A percentile compares a stretch with the other conserved stretches of the same genome.
Conservation (phyloP, 371 early-diverging fungal genomes). For the Entomophthora muscae region DNA sequence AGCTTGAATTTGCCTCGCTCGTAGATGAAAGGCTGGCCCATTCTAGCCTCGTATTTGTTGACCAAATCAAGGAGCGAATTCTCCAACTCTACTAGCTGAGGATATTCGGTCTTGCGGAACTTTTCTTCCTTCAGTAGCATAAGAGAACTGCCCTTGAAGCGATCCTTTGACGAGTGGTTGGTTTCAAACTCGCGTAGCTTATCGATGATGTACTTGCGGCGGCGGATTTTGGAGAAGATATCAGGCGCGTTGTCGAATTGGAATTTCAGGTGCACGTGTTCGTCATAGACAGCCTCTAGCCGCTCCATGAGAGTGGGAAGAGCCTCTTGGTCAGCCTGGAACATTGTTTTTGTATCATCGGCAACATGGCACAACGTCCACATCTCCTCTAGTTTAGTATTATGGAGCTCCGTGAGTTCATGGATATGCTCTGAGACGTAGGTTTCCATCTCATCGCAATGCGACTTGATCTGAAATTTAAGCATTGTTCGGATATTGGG, state of each 20-base stretch:
- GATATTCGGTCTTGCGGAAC: conserved; percentile 1
- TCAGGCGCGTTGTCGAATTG: conserved; percentile 4
- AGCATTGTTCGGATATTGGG: too few relatives aligned
- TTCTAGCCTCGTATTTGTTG: background rate
- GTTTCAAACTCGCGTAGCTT: conserved; percentile 3
- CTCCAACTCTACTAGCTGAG: background rate
- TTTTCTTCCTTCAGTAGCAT: background rate
- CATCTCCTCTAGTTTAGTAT: too few relatives aligned
- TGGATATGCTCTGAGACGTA: too few relatives aligned
- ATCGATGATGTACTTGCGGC: conserved; percentile 2
- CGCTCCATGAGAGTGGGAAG: too few relatives aligned
- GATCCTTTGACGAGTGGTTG: background rate
- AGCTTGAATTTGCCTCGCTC: background rate
- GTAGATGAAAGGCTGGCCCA: background rate
- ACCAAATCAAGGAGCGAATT: background rate
- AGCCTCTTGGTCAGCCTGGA: too few relatives aligned
- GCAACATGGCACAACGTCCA: too few relatives aligned
- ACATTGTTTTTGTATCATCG: too few relatives aligned
- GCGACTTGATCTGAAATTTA: too few relatives aligned
- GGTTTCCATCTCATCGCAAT: too few relatives aligned
- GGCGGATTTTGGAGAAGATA: background rate
- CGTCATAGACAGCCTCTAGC: background rate
- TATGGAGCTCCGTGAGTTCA: too few relatives aligned
- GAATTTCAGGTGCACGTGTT: background rate
- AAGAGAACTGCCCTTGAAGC: conserved; percentile 3